Evolutionary conservation across 2,329 filamentous ascomycete species (phyloP).

Genomic region (Fusarium anguioides): DNA sequence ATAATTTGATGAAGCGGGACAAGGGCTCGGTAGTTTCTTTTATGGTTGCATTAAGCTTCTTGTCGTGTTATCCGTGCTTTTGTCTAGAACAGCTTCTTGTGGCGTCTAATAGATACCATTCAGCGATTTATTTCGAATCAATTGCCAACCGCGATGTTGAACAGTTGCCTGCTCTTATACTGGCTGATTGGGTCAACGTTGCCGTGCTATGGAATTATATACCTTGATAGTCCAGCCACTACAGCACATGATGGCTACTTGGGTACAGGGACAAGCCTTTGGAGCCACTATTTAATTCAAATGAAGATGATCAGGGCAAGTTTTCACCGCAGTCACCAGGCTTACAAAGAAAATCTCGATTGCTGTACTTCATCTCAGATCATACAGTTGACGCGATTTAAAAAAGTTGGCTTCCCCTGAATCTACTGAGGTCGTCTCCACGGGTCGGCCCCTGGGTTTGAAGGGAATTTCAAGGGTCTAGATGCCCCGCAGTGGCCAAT

Average conservation of each 20-base stretch:
- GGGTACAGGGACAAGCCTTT: not conserved
- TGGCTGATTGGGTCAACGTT: not conserved
- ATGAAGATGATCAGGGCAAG: not conserved
- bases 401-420: conserved; percentile 14
- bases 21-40: no score
- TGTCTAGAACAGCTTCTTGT: no score
- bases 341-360: not conserved
- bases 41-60: no score
- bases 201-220: not conserved
- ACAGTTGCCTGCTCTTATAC: not conserved
- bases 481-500: conserved; percentile 42
- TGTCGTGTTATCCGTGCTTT: no score
- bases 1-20: no score
- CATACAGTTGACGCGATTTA: not conserved
- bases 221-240: conserved; percentile 3
- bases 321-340: not conserved
- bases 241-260: not conserved
- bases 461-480: conserved; percentile 29
- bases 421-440: conserved; percentile 9
- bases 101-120: not conserved
- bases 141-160: no score
- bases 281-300: no score
- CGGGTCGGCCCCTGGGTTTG: conserved; percentile 6
- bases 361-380: not conserved
- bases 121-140: no score